Conservation (phyloP, 2,329 filamentous ascomycete genomes). For the Camptophora hylomeconis region DNA sequence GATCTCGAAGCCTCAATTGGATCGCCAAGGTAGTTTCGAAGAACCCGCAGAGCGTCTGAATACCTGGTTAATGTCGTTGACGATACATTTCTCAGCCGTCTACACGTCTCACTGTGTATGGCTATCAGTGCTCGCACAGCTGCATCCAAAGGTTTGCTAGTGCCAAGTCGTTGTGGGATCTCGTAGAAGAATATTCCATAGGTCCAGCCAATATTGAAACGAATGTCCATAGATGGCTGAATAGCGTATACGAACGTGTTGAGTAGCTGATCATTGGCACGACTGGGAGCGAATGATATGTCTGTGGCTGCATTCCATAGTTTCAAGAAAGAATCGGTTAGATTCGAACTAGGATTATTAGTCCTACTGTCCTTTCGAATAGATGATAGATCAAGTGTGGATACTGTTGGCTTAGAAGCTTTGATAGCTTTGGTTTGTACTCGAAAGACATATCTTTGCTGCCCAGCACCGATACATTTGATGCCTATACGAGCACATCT, state of each 20-base stretch:
- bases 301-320: too few relatives aligned
- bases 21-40: conserved; percentile 22
- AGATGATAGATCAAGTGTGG: too few relatives aligned
- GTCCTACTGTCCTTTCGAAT: too few relatives aligned
- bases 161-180: conserved; percentile 16
- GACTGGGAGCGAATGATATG: conserved; percentile 2
- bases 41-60: conserved; percentile 18
- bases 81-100: conserved; percentile 9
- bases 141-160: conserved; percentile 17
- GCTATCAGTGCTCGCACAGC: conserved; percentile 16
- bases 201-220: conserved; percentile 16
- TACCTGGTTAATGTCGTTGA: conserved; percentile 20
- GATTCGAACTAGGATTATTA: too few relatives aligned
- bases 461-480: conserved; percentile 16
- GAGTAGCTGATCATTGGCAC: conserved; percentile 5
- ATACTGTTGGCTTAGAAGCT: not conserved
- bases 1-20: conserved; percentile 20
- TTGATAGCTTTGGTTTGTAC: conserved; percentile 5
- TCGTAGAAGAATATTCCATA: conserved; percentile 17
- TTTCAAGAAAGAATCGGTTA: too few relatives aligned
- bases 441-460: conserved; percentile 19
- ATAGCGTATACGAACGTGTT: conserved; percentile 11
- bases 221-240: conserved; percentile 14
- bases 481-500: conserved; percentile 17
- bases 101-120: conserved; percentile 20